A percentile compares a stretch with the other conserved stretches of the same genome.
Conservation (phyloP, 73 alveolate species). For the Durusdinium trenchii region DNA sequence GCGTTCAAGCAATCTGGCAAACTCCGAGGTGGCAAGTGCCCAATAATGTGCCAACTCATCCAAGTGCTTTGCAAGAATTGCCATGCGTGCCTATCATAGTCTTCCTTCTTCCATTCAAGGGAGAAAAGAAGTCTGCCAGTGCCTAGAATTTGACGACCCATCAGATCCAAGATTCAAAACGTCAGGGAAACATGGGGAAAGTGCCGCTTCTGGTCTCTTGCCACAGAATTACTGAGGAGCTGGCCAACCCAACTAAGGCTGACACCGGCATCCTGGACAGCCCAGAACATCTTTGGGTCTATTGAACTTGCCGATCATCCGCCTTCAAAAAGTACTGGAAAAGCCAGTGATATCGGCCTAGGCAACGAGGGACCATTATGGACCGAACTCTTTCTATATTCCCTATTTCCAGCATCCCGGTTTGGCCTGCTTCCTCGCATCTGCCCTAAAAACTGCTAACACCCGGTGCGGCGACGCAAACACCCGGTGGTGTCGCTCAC, state of each 20-base stretch:
- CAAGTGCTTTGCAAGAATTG: not conserved
- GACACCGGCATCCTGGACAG: conserved; percentile 57
- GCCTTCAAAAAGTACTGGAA: conserved; percentile 73
- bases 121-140: conserved; percentile 81
- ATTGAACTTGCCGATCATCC: not conserved
- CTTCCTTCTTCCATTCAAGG: conserved; percentile 82
- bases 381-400: not conserved
- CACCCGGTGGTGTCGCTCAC: not conserved
- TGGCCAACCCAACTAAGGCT: conserved; percentile 87
- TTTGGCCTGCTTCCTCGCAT: not conserved
- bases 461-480: not conserved
- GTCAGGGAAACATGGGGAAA: too few species aligned
- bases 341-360: conserved; percentile 73
- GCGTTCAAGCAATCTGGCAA: conserved; percentile 56
- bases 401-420: not conserved
- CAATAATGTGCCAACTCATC: not conserved
- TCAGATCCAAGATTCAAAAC: too few species aligned
- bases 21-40: not conserved
- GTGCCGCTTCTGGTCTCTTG: too few species aligned
- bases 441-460: not conserved
- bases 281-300: too few species aligned
- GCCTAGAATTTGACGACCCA: too few species aligned
- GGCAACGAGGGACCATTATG: not conserved
- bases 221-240: conserved; percentile 10
- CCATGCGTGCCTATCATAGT: conserved; percentile 40